Evolutionary conservation across 1,284 basidiomycete species (phyloP), one percentile per base, ranked within the genome.

Genomic region (Thelephora terrestris): DNA sequence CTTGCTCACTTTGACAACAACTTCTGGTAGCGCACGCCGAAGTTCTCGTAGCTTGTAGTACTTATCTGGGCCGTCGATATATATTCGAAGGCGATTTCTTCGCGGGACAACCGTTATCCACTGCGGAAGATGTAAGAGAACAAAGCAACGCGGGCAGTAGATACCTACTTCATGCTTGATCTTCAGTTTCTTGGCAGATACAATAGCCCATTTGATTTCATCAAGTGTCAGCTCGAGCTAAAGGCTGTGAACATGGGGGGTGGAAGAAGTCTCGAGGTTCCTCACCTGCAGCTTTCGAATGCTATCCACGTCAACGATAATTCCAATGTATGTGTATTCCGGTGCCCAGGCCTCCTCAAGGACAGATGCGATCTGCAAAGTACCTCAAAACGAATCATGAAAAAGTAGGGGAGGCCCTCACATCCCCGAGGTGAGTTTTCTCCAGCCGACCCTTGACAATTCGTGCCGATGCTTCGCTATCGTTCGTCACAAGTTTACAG

Each of bases 401-500:
- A 4, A 47, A 32, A 2, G 20, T 39, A 39, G 37, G 16, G 14
- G 47, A 48, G 17, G n/a, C 7, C 67, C 83, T 57, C 55, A 93
- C 91, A 69, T 98, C 96, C 55, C 93, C 91, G 7, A 99, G 71
- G 52, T 90, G 79, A 0, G 96, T 99, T 71, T 94, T 94, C 68
- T 99, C 96, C 48, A 99, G 70, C 44, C 96, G 79, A 10, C 89
- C 96, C 67, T 99, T 99, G 56, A 99, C 95, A 57, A 99, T 98
- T 49, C 96, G 83, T 20, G 96, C 96, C 29, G 94, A 91, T 16
- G 84, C 76, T 61, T 96, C 93, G 51, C 80, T 91, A 51, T 86
- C 76, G 46, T 79, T 77, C 16, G 85, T 88, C 18, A 92, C 91
- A 17, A 99, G 74, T 63, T 91, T 92, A 57, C 93, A 96, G 51